Conservation (phyloP, 2,329 filamentous ascomycete species). For the Fusarium lyarnte region DNA sequence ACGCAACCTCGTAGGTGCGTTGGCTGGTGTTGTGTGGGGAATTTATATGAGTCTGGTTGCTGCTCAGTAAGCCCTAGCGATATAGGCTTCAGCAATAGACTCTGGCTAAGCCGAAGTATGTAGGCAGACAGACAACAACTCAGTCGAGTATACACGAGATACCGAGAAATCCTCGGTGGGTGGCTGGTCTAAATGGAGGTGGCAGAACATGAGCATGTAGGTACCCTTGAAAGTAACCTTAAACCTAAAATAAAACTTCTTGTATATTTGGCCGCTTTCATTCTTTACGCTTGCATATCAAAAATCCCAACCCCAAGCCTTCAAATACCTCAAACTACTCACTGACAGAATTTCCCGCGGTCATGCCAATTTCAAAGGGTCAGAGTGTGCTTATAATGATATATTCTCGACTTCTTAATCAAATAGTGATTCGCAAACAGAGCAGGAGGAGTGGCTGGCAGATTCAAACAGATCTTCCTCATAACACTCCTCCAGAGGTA, state of each 20-base stretch:
- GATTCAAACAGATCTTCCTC: slow-evolving; percentile 2
- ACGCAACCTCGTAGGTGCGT: slow-evolving; percentile 74
- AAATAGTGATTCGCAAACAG: neutral
- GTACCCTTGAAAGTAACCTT: neutral
- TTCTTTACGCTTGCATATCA: neutral
- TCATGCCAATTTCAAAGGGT: neutral
- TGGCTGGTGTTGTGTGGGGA: slow-evolving; percentile 78
- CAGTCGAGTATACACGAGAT: neutral
- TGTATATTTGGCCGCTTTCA: slow-evolving; percentile 8
- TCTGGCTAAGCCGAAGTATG: neutral
- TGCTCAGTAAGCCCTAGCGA: slow-evolving; percentile 35
- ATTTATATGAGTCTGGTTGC: slow-evolving; percentile 76
- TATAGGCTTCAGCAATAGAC: neutral
- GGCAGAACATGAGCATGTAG: neutral
- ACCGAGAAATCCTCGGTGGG: neutral
- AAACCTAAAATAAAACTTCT: neutral
- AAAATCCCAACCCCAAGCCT: neutral
- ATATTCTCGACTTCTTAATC: neutral
- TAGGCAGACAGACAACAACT: neutral
- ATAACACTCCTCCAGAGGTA: neutral
- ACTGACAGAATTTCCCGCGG: neutral
- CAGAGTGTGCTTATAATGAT: neutral
- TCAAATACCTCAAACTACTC: neutral
- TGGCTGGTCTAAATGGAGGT: neutral
- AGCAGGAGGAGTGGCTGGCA: neutral